Conservation (phyloP, 2,329 filamentous ascomycete genomes). For the Beauveria bassiana region DNA sequence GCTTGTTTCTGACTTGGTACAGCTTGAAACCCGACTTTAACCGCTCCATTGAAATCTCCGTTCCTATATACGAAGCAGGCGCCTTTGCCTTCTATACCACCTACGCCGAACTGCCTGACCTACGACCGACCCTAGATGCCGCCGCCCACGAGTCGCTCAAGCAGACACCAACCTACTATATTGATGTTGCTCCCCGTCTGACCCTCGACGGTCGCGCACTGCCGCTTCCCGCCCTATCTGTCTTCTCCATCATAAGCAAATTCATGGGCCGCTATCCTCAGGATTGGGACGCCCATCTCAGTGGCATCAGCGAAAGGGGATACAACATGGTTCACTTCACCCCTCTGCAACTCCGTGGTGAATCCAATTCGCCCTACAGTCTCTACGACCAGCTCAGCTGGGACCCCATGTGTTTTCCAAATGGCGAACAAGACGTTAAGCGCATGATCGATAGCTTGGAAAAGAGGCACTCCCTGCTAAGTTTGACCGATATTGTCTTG, state of each 20-base stretch:
- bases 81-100: conserved; percentile 93
- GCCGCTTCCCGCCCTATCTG: conserved; percentile 77
- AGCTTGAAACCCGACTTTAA: conserved; percentile 92
- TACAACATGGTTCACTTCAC: conserved; percentile 99
- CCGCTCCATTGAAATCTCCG: conserved; percentile 78
- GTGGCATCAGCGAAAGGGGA: conserved; percentile 79
- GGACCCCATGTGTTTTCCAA: conserved; percentile 74
- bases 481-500: conserved; percentile 91
- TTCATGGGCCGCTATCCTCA: conserved; percentile 91
- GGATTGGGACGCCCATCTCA: conserved; percentile 85
- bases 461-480: conserved; percentile 73
- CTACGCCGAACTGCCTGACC: conserved; percentile 77
- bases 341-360: conserved; percentile 78
- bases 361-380: conserved; percentile 95
- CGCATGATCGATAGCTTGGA: conserved; percentile 75
- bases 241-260: conserved; percentile 94
- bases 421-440: conserved; percentile 74
- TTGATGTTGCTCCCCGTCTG: conserved; percentile 83
- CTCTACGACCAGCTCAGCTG: conserved; percentile 87
- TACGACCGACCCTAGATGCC: conserved; percentile 23
- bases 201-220: conserved; percentile 65
- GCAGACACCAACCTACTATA: conserved; percentile 75
- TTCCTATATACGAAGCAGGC: conserved; percentile 75
- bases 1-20: conserved; percentile 1
- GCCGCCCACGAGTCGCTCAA: conserved; percentile 38